A percentile compares a stretch with the other conserved stretches of the same genome.
Conservation (phyloP, 768 basidiomycete species). For the Podaxis mareebaensis region DNA sequence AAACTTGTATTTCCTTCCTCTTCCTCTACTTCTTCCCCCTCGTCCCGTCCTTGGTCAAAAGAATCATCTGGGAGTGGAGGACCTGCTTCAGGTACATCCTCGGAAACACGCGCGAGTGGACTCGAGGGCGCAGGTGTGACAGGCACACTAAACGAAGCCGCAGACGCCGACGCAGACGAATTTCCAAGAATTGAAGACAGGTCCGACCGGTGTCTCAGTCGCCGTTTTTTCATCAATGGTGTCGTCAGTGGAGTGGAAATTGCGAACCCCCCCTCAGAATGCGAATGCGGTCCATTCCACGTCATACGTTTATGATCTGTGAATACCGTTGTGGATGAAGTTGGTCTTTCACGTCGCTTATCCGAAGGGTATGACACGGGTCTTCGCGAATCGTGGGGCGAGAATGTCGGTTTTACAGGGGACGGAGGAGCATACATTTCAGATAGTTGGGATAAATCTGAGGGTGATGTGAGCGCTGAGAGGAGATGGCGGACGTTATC, state of each 20-base stretch:
- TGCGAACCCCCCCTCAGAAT: slow-evolving; percentile 21
- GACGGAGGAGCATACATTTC: slow-evolving; percentile 91
- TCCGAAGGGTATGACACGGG: slow-evolving; percentile 45
- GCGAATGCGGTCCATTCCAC: slow-evolving; percentile 65
- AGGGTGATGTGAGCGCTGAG: slow-evolving; percentile 70
- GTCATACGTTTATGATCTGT: slow-evolving; percentile 60
- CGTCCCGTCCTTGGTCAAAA: slow-evolving; percentile 32
- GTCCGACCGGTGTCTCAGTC: slow-evolving; percentile 43
- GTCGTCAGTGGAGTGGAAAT: slow-evolving; percentile 44
- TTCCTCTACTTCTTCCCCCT: slow-evolving; percentile 31
- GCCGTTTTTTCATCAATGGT: slow-evolving; percentile 33
- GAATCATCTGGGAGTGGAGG: not conserved
- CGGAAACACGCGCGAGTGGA: slow-evolving; percentile 22
- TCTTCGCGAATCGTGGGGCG: slow-evolving; percentile 29
- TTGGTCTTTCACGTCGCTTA: slow-evolving; percentile 20
- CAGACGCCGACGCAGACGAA: slow-evolving; percentile 1
- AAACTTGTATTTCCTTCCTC: slow-evolving; percentile 36
- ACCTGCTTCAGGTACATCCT: slow-evolving; percentile 7
- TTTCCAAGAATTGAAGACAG: slow-evolving; percentile 5
- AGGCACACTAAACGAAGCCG: slow-evolving; percentile 25
- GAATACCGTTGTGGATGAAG: slow-evolving; percentile 22
- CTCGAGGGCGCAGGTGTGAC: slow-evolving; percentile 27
- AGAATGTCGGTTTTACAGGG: slow-evolving; percentile 38
- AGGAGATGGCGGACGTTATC: slow-evolving; percentile 82
- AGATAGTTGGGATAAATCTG: slow-evolving; percentile 72